These are phyloP conservation scores for Kodamaea neixiangensis DNA, from an alignment of 805 yeast species.

Conservation along the genomic window DNA sequence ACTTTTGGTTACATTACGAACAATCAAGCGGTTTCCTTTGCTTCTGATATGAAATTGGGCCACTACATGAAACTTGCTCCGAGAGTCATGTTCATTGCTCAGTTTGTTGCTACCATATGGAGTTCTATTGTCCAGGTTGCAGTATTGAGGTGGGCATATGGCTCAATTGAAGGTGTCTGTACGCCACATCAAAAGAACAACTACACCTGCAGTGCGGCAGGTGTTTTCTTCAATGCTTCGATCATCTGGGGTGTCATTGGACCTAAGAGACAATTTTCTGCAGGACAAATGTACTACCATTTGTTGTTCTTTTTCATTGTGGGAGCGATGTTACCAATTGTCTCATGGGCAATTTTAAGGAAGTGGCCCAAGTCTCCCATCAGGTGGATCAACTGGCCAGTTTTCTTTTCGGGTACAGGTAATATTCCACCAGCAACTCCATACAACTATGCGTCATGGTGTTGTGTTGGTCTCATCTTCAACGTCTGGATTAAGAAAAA, in stretches of 20 bases:
- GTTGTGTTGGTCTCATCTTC: slow-evolving; percentile 34
- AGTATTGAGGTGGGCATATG: slow-evolving; percentile 44
- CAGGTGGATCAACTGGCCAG: slow-evolving; percentile 32
- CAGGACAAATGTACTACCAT: slow-evolving; percentile 26
- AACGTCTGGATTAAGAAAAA: slow-evolving; percentile 39
- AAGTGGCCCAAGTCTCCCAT: slow-evolving; percentile 41
- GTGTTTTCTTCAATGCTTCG: slow-evolving; percentile 43
- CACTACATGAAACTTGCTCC: slow-evolving; percentile 47
- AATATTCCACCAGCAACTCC: slow-evolving; percentile 75
- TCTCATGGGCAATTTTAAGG: slow-evolving; percentile 39
- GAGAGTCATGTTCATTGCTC: slow-evolving; percentile 42
- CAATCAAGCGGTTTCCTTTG: slow-evolving; percentile 49
- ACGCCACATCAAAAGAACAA: slow-evolving; percentile 24
- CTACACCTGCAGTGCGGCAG: slow-evolving; percentile 23
- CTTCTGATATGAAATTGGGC: slow-evolving; percentile 49
- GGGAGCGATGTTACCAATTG: slow-evolving; percentile 38
- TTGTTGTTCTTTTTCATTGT: slow-evolving; percentile 41
- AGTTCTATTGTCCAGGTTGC: slow-evolving; percentile 42
- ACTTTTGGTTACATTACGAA: slow-evolving; percentile 50
- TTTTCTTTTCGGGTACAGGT: slow-evolving; percentile 50
- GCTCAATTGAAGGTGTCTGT: slow-evolving; percentile 36
- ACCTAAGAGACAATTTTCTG: slow-evolving; percentile 21
- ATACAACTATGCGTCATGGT: slow-evolving; percentile 61
- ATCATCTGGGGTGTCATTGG: slow-evolving; percentile 47
- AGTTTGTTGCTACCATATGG: slow-evolving; percentile 45